Base-by-base conservation (phyloP, 2,329 filamentous ascomycete species). In the Bipolaris sorokiniana region DNA sequence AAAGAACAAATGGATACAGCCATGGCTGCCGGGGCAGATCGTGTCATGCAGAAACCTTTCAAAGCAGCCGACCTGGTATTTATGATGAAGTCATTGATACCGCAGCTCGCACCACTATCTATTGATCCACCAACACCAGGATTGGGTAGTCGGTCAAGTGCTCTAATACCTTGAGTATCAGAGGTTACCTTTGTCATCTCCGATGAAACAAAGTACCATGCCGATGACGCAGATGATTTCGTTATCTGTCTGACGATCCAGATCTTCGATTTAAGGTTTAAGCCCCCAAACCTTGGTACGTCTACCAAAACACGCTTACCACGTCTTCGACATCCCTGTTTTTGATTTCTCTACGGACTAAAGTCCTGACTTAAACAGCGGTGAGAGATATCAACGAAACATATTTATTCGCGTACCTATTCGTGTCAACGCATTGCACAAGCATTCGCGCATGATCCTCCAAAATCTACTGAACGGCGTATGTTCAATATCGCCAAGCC, bases 11-110 rank as follows among this genome's bases (percentile, higher is more conserved):
- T 77, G 20, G 64, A 69, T 23, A 65, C 59, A 11, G 75, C 75
- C 2, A 71, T 73, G 49, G 59, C 64, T 31, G 73, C 73, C 28
- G 75, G 75, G 13, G 72, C 74, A 34, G 70, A 75, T 57, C 65
- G 70, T 33, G 72, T 76, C 2, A 74, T 76, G 71, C 69, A 72
- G 40, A 76, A 76, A 48, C 73, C 73, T 0, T 76, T 76, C 65
- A 74, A 74, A 54, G 71, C 71, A 5, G 63, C 65, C 0, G 72
- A 76, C 47, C 51, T 76, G 23, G 69, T 76, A 4, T 63, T 64
- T 36, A 70, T 74, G 70, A 76, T 76, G 69, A 73, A 73, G 23
- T 69, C 64, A 2, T 57, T 75, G 23, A 59, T 74, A 10, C 68
- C 69, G 6, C 61, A 69, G 23, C 49, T 63, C 16, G 54, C 56